A percentile compares a stretch with the other conserved stretches of the same genome.
These are phyloP conservation scores for Mycena indigotica DNA, from an alignment of 768 basidiomycete species.

Conservation along the genomic window DNA sequence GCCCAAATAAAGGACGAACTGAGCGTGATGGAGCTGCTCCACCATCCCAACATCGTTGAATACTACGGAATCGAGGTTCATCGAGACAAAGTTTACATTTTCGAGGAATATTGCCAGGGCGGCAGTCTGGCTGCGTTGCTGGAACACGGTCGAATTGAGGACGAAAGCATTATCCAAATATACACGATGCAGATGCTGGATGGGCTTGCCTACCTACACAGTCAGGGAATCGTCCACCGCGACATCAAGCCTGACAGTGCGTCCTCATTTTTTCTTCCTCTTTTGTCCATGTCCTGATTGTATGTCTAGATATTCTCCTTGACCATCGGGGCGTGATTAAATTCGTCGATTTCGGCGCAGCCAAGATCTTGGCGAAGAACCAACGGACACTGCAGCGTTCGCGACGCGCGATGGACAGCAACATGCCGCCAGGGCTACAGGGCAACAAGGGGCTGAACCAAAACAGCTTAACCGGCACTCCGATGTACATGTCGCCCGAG, in stretches of 20 bases:
- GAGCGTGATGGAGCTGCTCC: slow-evolving; percentile 96
- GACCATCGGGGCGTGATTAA: slow-evolving; percentile 91
- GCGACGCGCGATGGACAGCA: slow-evolving; percentile 56
- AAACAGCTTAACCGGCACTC: slow-evolving; percentile 93
- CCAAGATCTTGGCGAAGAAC: slow-evolving; percentile 92
- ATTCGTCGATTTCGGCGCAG: slow-evolving; percentile 96
- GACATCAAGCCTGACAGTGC: slow-evolving; percentile 98
- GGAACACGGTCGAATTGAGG: slow-evolving; percentile 94
- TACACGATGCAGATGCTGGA: slow-evolving; percentile 98
- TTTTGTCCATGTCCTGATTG: background rate
- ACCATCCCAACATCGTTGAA: slow-evolving; percentile 96
- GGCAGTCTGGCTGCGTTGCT: slow-evolving; percentile 87
- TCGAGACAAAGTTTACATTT: slow-evolving; percentile 97
- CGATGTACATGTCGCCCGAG: slow-evolving; percentile 99
- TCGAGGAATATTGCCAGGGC: slow-evolving; percentile 97
- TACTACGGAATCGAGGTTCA: slow-evolving; percentile 99
- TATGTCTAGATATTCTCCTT: slow-evolving; percentile 91
- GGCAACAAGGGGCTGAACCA: slow-evolving; percentile 57
- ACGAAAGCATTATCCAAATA: slow-evolving; percentile 92
- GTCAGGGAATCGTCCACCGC: slow-evolving; percentile 88
- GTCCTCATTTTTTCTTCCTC: slow-evolving; percentile 34
- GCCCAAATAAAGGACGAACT: slow-evolving; percentile 95
- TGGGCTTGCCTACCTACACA: slow-evolving; percentile 91
- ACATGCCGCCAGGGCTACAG: slow-evolving; percentile 34
- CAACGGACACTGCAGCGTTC: slow-evolving; percentile 78